These are phyloP conservation scores for Teunomyces funiuensis DNA, from an alignment of 805 yeast species.

Conservation along the genomic window DNA sequence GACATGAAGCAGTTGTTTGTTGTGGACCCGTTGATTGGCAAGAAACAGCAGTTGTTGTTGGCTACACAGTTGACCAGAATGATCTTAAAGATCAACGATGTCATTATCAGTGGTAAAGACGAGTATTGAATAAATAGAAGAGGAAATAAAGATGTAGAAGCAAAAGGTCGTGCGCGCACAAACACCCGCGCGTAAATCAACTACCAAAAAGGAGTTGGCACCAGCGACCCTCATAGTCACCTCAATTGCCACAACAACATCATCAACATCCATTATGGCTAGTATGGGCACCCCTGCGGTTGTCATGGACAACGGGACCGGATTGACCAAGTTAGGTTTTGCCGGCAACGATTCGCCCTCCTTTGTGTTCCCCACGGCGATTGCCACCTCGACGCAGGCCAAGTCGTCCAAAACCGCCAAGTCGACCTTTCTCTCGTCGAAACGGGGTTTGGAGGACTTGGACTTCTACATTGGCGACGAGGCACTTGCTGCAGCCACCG, in stretches of 20 bases:
- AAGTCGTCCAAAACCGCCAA: constrained; percentile 33
- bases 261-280: constrained; percentile 43
- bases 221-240: background rate
- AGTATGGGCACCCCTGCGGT: constrained; percentile 83
- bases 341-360: constrained; percentile 99
- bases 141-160: background rate
- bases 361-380: constrained; percentile 95
- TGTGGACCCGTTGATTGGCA: constrained; percentile 95
- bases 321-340: constrained; percentile 93
- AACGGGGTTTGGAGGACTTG: constrained; percentile 89
- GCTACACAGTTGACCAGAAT: constrained; percentile 98
- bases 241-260: background rate
- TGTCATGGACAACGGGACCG: constrained; percentile 99
- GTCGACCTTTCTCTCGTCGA: constrained; percentile 55
- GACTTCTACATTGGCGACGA: constrained; percentile 96
- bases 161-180: constrained; percentile 1
- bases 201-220: background rate
- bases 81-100: constrained; percentile 96
- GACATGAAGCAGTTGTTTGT: constrained; percentile 95
- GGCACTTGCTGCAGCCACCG: constrained; percentile 87
- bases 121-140: constrained; percentile 46
- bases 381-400: constrained; percentile 66
- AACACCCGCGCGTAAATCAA: background rate
- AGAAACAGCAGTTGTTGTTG: constrained; percentile 89
- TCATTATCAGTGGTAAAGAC: constrained; percentile 85